A percentile compares a stretch with the other conserved stretches of the same genome.
Evolutionary conservation across 2,329 filamentous ascomycete species (phyloP).

Genomic region (Cladosporium velox): DNA sequence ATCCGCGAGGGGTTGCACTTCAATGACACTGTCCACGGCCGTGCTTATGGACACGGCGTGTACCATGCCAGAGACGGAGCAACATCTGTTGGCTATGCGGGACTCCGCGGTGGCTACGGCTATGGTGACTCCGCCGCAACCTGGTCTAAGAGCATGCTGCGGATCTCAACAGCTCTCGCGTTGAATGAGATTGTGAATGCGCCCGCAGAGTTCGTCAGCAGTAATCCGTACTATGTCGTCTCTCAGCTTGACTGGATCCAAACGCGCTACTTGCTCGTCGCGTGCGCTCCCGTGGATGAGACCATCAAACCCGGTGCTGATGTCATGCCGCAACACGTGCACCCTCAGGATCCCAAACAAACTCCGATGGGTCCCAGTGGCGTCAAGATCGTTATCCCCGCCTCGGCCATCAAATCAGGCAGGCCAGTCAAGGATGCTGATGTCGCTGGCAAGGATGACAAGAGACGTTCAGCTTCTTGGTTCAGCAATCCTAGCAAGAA

Average conservation of each 20-base stretch:
- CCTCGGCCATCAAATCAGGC: slow-evolving; percentile 53
- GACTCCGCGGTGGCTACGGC: slow-evolving; percentile 11
- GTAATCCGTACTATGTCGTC: slow-evolving; percentile 68
- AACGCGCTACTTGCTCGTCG: slow-evolving; percentile 78
- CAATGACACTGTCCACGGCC: slow-evolving; percentile 62
- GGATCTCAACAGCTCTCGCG: slow-evolving; percentile 63
- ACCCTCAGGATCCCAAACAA: slow-evolving; percentile 45
- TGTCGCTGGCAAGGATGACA: slow-evolving; percentile 3
- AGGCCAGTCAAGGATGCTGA: slow-evolving; percentile 24
- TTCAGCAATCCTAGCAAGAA: slow-evolving; percentile 24
- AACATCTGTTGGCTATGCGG: slow-evolving; percentile 58
- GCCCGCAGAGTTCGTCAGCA: slow-evolving; percentile 60
- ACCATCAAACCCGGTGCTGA: slow-evolving; percentile 26
- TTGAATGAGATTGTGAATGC: slow-evolving; percentile 85
- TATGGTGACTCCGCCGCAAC: slow-evolving; percentile 4
- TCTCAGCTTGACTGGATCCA: slow-evolving; percentile 82
- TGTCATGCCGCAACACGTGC: slow-evolving; percentile 27
- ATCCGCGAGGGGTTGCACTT: slow-evolving; percentile 80
- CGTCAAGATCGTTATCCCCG: slow-evolving; percentile 52
- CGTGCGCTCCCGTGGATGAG: slow-evolving; percentile 31
- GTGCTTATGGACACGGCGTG: slow-evolving; percentile 75
- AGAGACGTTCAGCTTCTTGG: neutral
- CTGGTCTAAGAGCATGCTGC: slow-evolving; percentile 70
- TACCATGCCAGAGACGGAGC: slow-evolving; percentile 70
- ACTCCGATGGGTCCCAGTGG: slow-evolving; percentile 45